Base-by-base conservation (phyloP, 352 stramenopile species). In the Ophiocytium majus region DNA sequence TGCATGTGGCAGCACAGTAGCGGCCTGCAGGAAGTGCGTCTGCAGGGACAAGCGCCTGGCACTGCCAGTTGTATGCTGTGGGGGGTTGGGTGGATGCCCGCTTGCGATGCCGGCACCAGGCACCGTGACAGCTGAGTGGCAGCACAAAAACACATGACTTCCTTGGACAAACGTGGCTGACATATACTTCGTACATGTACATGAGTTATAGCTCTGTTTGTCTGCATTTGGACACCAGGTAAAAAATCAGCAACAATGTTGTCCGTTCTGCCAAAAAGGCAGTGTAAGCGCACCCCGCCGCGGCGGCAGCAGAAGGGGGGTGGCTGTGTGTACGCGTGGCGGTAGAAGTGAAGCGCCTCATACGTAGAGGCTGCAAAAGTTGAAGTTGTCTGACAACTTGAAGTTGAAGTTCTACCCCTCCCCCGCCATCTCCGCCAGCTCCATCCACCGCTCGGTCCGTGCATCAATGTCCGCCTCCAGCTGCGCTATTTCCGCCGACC, bases 391-490 rank as follows among this genome's bases (percentile, higher is more conserved):
- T 17, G 5, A 10, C 17, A 10, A 17, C 64, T 5, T 5, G 5
- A 76, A 76, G 31, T 5, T 5, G 17, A 34, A 17, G 5, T 81
- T 14, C 19, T 33, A 81, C 32, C 43, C 43, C 5, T 57, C 50
- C 23, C 63, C 79, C 19, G 50, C 36, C 28, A 63, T 17, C 79
- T 90, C 86, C 49, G 78, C 85, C 10, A 90, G 81, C 63, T 90
- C 86, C 79, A 90, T 84, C 86, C 86, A 90, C 79, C 84, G 82
- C 35, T 90, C 86, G 17, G 83, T 87, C 79, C 88, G 90, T 23
- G 33, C 64, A 10, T 84, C 84, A 43, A 83, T 83, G 33, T 90
- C 84, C 33, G 37, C 35, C 17, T 63, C 84, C 37, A 90, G 75
- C 63, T 63, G 82, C 1, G 79, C 63, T 17, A 88, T 74, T 32